A percentile compares a stretch with the other conserved stretches of the same genome.
Evolutionary conservation across 2,329 filamentous ascomycete species (phyloP).

Genomic region (Neofusicoccum sp.): DNA sequence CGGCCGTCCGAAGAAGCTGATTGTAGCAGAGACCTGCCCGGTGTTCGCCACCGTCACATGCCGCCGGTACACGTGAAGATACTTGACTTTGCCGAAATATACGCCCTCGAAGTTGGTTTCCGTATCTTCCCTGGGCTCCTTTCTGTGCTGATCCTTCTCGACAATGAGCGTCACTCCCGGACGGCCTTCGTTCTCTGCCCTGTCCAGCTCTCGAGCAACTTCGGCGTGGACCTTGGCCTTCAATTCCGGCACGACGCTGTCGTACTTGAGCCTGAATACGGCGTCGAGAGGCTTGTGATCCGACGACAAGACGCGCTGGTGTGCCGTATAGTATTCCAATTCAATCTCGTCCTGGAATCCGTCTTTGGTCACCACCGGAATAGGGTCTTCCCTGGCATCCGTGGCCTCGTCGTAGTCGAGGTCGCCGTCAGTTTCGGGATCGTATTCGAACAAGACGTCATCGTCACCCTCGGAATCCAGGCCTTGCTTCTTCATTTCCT

Average conservation of each 20-base stretch:
- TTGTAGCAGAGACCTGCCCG: slow-evolving; percentile 73
- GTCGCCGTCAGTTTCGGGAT: slow-evolving; percentile 74
- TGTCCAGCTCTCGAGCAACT: slow-evolving; percentile 82
- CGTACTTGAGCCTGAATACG: slow-evolving; percentile 79
- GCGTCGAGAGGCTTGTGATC: slow-evolving; percentile 92
- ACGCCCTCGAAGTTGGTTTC: slow-evolving; percentile 56
- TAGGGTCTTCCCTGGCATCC: slow-evolving; percentile 46
- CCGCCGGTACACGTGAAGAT: slow-evolving; percentile 63
- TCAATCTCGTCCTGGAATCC: slow-evolving; percentile 56
- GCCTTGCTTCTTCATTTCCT: slow-evolving; percentile 80
- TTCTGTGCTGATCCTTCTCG: slow-evolving; percentile 47
- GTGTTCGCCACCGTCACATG: slow-evolving; percentile 89
- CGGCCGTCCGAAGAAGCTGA: slow-evolving; percentile 76
- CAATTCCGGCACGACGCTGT: slow-evolving; percentile 79
- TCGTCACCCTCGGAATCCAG: slow-evolving; percentile 76
- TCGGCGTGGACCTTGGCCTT: slow-evolving; percentile 83
- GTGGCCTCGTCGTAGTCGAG: slow-evolving; percentile 57
- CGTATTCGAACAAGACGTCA: slow-evolving; percentile 83
- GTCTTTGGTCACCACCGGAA: slow-evolving; percentile 57
- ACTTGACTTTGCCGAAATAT: slow-evolving; percentile 74
- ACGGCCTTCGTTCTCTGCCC: slow-evolving; percentile 85
- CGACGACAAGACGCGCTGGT: slow-evolving; percentile 86
- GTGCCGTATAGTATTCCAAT: slow-evolving; percentile 74
- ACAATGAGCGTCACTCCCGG: slow-evolving; percentile 81
- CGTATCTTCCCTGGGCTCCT: slow-evolving; percentile 35